These are phyloP conservation scores for Syzygium syzygioides DNA, from an alignment of 441 rosid genomes.

Conservation along the genomic window DNA sequence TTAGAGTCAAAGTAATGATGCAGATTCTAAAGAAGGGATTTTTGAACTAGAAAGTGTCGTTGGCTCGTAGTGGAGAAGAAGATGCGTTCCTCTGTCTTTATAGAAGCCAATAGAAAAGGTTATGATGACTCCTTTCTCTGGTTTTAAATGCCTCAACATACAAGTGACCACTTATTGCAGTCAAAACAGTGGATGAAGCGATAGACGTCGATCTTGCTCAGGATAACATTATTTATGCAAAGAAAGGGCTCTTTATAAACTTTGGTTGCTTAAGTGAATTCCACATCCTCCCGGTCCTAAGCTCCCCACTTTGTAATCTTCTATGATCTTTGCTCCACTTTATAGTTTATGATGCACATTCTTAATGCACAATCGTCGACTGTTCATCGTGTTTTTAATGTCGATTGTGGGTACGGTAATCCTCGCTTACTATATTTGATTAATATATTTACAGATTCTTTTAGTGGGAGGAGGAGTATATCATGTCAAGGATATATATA, in stretches of 20 bases:
- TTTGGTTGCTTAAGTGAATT: background rate
- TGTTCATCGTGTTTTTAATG: background rate
- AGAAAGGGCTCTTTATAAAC: background rate
- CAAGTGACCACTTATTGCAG: constrained; percentile 10
- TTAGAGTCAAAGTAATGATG: constrained; percentile 23
- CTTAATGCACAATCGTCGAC: background rate
- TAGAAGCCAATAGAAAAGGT: background rate
- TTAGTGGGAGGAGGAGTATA: background rate
- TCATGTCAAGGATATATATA: background rate
- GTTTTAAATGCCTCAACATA: background rate
- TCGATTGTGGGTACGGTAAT: background rate
- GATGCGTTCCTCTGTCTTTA: constrained; percentile 1
- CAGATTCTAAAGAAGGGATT: background rate
- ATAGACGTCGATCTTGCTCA: background rate
- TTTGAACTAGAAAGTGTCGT: constrained; percentile 5
- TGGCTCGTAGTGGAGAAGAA: constrained; percentile 22
- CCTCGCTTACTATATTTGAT: background rate
- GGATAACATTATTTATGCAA: constrained; percentile 8
- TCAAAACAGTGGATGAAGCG: constrained; percentile 5
- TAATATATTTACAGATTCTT: background rate
- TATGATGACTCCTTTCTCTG: background rate
- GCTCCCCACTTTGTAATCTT: background rate
- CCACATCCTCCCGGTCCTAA: background rate
- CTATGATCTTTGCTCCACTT: background rate
- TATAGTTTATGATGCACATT: background rate